Evolutionary conservation across 2,329 filamentous ascomycete genomes (phyloP), one percentile per base, ranked within the genome.

Genomic region (Metarhizium brunneum): DNA sequence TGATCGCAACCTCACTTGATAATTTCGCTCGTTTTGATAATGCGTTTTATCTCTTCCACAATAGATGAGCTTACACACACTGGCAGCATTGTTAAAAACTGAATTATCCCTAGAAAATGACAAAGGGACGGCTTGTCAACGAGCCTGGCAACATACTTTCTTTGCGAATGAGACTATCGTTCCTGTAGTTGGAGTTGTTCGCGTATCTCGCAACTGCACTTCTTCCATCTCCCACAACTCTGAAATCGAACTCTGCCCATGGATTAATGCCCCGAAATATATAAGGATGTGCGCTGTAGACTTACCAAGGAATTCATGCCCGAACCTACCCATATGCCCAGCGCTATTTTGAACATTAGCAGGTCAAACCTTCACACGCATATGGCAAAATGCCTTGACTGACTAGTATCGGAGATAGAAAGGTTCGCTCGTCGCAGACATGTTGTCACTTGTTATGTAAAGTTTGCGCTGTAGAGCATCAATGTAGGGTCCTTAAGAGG

Each of bases 321-420:
- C 94, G 72, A 97, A 96, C 62, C 92, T 88, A 67, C 94, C 94
- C 73, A 91, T 94, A 74, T 99, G 94, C 66, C 94, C 94, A 63
- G 94, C 97, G 79, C 92, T 97, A 69, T 65, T 20, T 48, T 48
- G 45, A 48, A 14, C 10, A 48, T 48, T 30, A 48, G 45, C 45
- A 30, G 13, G n/a, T n/a, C 42, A 45, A 20, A 6, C 6, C 42
- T 45, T 20, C 7, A 45, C n/a, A 45, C 6, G 42, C 42, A 11
- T 45, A 20, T 2, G 14, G 42, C n/a, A 20, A 20, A 20, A 7
- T 14, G 6, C 20, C 63, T 47, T 54, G 62, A 40, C 88, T 71
- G 83, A 96, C 92, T 99, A 99, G 80, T 99, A 99, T 66, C 94
- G 86, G 63, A 99, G 76, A 68, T 99, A 99, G 71, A 99, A 97